phyloP scores from a whole-genome alignment of 108 stramenopile genomes.

The Parietichytrium sp. region DNA sequence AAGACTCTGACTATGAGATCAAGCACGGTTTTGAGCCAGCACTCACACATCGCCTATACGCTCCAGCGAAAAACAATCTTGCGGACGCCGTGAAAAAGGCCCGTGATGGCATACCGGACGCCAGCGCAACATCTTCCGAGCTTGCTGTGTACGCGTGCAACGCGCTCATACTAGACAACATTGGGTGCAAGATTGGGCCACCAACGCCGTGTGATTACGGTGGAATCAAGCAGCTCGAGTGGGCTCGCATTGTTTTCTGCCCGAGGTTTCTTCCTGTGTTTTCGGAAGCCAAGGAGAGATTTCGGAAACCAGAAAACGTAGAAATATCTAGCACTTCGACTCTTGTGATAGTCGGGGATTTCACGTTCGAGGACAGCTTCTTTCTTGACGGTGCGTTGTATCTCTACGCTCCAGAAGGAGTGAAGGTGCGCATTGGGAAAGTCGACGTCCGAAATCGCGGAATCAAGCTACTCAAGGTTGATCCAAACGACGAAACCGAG shows the following conservation, averaged over 20 bases:
- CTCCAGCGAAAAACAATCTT: constrained; percentile 87
- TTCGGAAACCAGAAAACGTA: constrained; percentile 70
- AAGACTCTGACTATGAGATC: neutral
- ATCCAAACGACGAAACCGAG: constrained; percentile 2
- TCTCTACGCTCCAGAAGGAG: neutral
- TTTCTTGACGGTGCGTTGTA: constrained; percentile 33
- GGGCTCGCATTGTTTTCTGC: constrained; percentile 73
- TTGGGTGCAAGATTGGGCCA: constrained; percentile 59
- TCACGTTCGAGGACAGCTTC: constrained; percentile 51
- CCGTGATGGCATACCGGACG: constrained; percentile 77
- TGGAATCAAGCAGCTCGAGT: constrained; percentile 62
- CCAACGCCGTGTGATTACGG: constrained; percentile 63
- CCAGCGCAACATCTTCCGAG: constrained; percentile 84
- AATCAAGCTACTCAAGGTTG: neutral
- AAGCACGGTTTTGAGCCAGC: neutral
- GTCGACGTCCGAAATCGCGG: neutral
- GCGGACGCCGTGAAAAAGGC: constrained; percentile 76
- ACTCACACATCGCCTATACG: constrained; percentile 57
- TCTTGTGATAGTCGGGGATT: constrained; percentile 70
- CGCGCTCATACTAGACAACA: constrained; percentile 65
- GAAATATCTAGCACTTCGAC: constrained; percentile 73
- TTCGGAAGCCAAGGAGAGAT: constrained; percentile 63
- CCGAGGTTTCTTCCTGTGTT: constrained; percentile 71
- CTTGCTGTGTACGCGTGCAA: constrained; percentile 74
- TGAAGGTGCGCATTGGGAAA: neutral